phyloP scores from a whole-genome alignment of 495 filamentous ascomycete genomes.

The Penicillium parvum region DNA sequence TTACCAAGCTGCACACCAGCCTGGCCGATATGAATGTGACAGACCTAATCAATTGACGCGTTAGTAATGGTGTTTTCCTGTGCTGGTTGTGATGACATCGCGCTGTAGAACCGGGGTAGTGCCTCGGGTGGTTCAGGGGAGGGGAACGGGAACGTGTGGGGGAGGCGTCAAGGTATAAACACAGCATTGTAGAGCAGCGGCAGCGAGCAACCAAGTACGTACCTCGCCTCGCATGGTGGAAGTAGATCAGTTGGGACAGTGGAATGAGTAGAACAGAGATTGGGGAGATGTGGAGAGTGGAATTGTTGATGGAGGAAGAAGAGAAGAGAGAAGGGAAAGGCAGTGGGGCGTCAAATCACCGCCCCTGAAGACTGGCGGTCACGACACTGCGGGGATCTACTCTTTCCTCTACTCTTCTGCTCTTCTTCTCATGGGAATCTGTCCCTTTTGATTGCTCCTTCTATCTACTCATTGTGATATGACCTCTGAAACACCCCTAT shows the following conservation, averaged over 20 bases:
- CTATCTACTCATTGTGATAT: no score
- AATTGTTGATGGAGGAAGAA: no score
- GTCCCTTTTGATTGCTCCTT: no score
- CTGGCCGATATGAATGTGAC: slow-evolving; percentile 89
- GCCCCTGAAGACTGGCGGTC: neutral
- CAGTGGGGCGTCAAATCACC: neutral
- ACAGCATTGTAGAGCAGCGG: neutral
- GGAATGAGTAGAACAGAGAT: neutral
- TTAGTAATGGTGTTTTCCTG: slow-evolving; percentile 3
- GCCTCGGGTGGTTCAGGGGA: slow-evolving; percentile 11
- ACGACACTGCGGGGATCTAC: neutral
- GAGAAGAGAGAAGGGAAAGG: neutral
- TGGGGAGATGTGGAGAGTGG: neutral
- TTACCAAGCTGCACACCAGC: slow-evolving; percentile 91
- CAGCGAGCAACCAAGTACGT: slow-evolving; percentile 6
- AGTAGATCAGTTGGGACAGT: neutral
- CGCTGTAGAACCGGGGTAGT: neutral
- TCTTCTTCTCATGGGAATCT: no score
- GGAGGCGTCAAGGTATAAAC: slow-evolving; percentile 12
- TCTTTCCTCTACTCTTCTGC: neutral
- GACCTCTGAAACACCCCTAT: no score
- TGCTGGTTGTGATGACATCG: neutral
- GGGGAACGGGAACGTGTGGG: slow-evolving; percentile 18
- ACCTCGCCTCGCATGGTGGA: slow-evolving; percentile 37
- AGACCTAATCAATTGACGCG: slow-evolving; percentile 50